Conservation (phyloP, 2,329 filamentous ascomycete species). For the Thermomyces lanuginosus region DNA sequence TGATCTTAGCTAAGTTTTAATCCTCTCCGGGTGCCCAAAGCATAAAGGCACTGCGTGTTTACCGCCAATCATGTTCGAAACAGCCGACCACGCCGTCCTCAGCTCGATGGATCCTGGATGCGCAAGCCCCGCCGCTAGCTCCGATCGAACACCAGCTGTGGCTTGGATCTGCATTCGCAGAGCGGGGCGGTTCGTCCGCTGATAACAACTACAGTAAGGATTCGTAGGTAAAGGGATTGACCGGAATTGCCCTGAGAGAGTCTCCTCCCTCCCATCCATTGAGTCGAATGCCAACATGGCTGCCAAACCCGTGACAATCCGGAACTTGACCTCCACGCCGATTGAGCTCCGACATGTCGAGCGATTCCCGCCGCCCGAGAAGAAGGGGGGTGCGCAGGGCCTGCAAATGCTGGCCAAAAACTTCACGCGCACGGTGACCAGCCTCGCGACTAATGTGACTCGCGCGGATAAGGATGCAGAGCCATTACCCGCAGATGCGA, state of each 20-base stretch:
- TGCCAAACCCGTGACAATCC: constrained; percentile 46
- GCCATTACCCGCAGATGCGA: constrained; percentile 33
- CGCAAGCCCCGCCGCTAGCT: too few species aligned
- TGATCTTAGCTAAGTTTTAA: too few species aligned
- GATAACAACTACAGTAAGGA: too few species aligned
- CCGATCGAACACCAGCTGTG: too few species aligned
- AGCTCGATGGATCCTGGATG: too few species aligned
- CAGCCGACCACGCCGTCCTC: too few species aligned
- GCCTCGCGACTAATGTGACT: constrained; percentile 26
- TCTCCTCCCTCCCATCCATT: background rate
- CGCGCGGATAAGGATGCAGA: constrained; percentile 30
- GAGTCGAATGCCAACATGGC: constrained; percentile 16
- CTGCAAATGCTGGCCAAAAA: constrained; percentile 31
- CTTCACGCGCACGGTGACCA: constrained; percentile 29
- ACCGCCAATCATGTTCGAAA: too few species aligned
- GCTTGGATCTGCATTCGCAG: too few species aligned
- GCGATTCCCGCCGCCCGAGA: constrained; percentile 47
- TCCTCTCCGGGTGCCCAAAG: too few species aligned
- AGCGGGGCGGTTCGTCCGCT: too few species aligned
- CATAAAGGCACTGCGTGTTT: too few species aligned
- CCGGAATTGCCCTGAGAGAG: background rate
- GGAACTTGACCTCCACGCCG: constrained; percentile 63
- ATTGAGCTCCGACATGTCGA: constrained; percentile 58
- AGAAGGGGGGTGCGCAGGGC: constrained; percentile 12
- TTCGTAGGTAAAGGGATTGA: too few species aligned